Evolutionary conservation across 352 stramenopile species (phyloP).

Genomic region (Pythium aristosporum): DNA sequence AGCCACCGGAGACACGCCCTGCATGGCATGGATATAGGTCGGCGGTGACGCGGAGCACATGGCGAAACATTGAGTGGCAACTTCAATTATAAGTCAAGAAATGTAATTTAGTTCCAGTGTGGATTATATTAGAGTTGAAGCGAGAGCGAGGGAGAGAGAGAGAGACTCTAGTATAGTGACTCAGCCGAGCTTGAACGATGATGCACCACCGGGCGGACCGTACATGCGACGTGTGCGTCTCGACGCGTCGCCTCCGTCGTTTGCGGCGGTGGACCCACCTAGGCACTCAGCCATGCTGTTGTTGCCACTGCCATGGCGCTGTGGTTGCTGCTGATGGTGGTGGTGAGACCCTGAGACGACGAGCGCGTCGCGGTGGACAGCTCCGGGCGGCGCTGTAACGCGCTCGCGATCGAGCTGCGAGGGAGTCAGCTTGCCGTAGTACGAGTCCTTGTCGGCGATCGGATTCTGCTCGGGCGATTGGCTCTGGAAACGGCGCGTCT

Average conservation of each 20-base stretch:
- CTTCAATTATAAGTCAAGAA: neutral
- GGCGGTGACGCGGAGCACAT: neutral
- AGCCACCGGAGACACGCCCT: neutral
- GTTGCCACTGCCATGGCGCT: conserved; percentile 23
- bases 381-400: conserved; percentile 38
- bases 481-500: conserved; percentile 38
- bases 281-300: conserved; percentile 41
- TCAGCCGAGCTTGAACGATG: conserved; percentile 54
- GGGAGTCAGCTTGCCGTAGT: conserved; percentile 38
- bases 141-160: neutral
- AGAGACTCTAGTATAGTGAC: no score
- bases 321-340: conserved; percentile 23
- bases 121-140: neutral
- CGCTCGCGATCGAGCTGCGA: conserved; percentile 42
- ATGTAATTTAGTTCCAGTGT: neutral
- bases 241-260: conserved; percentile 24
- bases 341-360: neutral
- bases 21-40: neutral
- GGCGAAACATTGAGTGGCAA: neutral
- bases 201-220: conserved; percentile 33
- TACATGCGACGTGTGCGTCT: conserved; percentile 55
- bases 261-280: conserved; percentile 29
- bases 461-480: conserved; percentile 39
- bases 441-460: conserved; percentile 43
- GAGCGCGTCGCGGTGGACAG: conserved; percentile 37